Base-by-base conservation (phyloP, 2,329 filamentous ascomycete genomes). In the Spiromastix sp. region DNA sequence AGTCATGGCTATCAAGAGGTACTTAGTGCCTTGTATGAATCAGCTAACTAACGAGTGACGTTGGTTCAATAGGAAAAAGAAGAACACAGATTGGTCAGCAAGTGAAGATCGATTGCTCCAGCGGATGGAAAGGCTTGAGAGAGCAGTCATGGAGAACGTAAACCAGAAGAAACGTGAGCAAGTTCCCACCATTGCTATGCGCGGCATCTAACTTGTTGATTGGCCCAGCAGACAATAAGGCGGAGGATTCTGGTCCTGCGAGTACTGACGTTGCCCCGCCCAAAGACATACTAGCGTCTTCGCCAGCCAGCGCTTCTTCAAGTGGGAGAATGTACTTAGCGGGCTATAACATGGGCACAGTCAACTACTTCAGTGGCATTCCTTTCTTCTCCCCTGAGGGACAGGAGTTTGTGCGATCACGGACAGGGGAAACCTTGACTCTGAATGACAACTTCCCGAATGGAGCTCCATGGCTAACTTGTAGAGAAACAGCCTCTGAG, bases 371-470 rank as follows among this genome's bases (percentile, higher is more conserved):
- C 31, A 67, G 63, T 10, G 67, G 70, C 5, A 60, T 72, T 2
- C 70, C 69, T 0, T 61, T 70, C 26, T 58, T 73, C 26, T 66
- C 69, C 0, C 48, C 55, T 0, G 57, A 65, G 10, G 68, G 69
- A 4, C 60, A 60, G 34, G 48, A 64, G 43, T 72, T 67, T 66
- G 64, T 73, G 21, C 53, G 60, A 19, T 52, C 64, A 9, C 56
- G 60, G 18, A 65, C 67, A 1, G 69, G 68, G 4, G 52, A 62
- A 31, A 47, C 44, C 2, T 47, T 55, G 4, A 44, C 49, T 5
- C 52, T 57, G 22, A 49, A 58, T 21, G 50, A 48, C 13, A 39
- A 54, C 37, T 46, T 47, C 25, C 47, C 50, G 8, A 22, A 42
- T 2, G 43, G 47, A 17, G 48, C 49, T 4, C 56, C 52, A 8